Conservation (phyloP, 345 rosid genomes). For the Firmiana major region DNA sequence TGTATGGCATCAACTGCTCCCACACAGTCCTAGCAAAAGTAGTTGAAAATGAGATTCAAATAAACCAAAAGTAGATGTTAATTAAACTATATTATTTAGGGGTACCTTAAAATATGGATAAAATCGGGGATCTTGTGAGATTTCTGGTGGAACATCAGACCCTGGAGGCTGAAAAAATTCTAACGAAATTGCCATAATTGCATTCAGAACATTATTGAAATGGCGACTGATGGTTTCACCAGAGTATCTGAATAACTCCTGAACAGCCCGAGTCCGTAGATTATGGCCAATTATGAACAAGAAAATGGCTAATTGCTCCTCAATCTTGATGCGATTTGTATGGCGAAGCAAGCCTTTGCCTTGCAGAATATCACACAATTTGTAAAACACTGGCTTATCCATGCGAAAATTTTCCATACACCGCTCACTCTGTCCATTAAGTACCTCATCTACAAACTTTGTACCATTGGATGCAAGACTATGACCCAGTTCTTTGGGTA, state of each 20-base stretch:
- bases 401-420: conserved; percentile 84
- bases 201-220: conserved; percentile 86
- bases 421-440: conserved; percentile 54
- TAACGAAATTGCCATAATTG: conserved; percentile 62
- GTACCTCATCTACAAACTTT: conserved; percentile 77
- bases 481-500: conserved; percentile 43
- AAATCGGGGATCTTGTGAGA: conserved; percentile 44
- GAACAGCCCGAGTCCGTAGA: conserved; percentile 84
- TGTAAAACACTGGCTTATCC: conserved; percentile 84
- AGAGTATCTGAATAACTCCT: conserved; percentile 67
- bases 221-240: conserved; percentile 96
- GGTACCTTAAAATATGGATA: conserved; percentile 76
- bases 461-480: conserved; percentile 39
- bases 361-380: conserved; percentile 72
- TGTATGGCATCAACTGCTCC: conserved; percentile 87
- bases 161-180: conserved; percentile 67
- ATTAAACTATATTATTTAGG: background rate
- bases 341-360: conserved; percentile 77
- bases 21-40: conserved; percentile 55
- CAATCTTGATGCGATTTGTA: conserved; percentile 82
- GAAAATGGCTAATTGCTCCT: conserved; percentile 87
- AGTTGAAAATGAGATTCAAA: conserved; percentile 17
- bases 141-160: conserved; percentile 45
- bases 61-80: background rate
- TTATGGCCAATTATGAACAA: conserved; percentile 82